These are phyloP conservation scores for Aquilaria yunnanensis DNA, from an alignment of 345 rosid species.

Conservation along the genomic window DNA sequence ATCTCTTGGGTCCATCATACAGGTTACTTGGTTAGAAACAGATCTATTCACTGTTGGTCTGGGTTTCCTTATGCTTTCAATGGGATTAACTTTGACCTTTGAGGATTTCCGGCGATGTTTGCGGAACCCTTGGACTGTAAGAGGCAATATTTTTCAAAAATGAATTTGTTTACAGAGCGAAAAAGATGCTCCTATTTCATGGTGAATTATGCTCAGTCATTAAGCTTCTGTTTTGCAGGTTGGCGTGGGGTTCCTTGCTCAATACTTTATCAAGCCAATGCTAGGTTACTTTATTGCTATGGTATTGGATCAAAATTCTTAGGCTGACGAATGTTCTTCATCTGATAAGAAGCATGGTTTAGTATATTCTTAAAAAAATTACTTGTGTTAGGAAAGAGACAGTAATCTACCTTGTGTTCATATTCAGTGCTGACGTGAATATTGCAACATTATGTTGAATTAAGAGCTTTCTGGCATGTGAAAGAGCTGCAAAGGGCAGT, in stretches of 20 bases:
- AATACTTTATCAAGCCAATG: constrained; percentile 79
- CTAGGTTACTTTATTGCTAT: constrained; percentile 74
- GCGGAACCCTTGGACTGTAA: constrained; percentile 97
- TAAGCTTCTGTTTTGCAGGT: constrained; percentile 52
- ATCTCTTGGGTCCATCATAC: constrained; percentile 13
- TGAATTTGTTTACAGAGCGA: constrained; percentile 4
- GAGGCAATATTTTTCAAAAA: constrained; percentile 16
- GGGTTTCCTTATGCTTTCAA: constrained; percentile 97
- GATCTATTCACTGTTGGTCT: constrained; percentile 83
- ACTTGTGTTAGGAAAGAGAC: too few relatives aligned
- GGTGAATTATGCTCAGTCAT: constrained; percentile 11
- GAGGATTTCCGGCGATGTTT: constrained; percentile 87
- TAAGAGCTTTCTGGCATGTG: too few relatives aligned
- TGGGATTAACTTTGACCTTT: constrained; percentile 92
- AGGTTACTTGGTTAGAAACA: constrained; percentile 95
- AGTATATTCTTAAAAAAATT: too few relatives aligned
- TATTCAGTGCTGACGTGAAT: too few relatives aligned
- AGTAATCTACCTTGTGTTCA: too few relatives aligned
- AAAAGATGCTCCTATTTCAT: not conserved
- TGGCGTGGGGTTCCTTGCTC: constrained; percentile 94
- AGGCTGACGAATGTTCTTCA: too few relatives aligned
- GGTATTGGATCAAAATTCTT: constrained; percentile 32
- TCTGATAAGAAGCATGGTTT: too few relatives aligned
- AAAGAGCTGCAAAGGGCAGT: too few relatives aligned
- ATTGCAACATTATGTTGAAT: too few relatives aligned